Evolutionary conservation across 495 filamentous ascomycete species (phyloP).

Genomic region (Talaromyces liani): DNA sequence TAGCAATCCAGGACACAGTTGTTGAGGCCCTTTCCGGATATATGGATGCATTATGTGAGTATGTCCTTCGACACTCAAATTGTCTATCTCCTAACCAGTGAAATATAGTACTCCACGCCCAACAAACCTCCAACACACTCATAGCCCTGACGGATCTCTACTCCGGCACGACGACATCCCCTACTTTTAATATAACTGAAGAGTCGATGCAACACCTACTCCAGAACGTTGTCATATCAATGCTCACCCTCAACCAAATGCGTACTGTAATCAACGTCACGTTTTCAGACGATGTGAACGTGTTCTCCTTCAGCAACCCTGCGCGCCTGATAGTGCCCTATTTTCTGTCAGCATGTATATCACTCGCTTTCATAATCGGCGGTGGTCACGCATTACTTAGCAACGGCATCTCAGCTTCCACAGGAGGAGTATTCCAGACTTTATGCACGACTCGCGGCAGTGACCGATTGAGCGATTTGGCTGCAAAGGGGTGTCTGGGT

Average conservation of each 20-base stretch:
- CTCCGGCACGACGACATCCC: slow-evolving; percentile 3
- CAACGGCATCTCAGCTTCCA: slow-evolving; percentile 19
- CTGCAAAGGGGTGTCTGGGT: slow-evolving; percentile 18
- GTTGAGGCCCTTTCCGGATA: slow-evolving; percentile 10
- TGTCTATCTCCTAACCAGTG: not conserved
- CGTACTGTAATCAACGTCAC: slow-evolving; percentile 10
- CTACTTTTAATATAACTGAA: slow-evolving; percentile 12
- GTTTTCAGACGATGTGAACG: slow-evolving; percentile 10
- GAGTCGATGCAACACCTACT: slow-evolving; percentile 13
- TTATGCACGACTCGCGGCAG: slow-evolving; percentile 17
- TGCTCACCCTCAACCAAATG: slow-evolving; percentile 11
- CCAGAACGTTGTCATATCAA: slow-evolving; percentile 16
- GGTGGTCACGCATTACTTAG: slow-evolving; percentile 12
- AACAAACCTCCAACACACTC: slow-evolving; percentile 7
- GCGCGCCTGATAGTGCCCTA: slow-evolving; percentile 16
- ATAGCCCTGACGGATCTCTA: slow-evolving; percentile 12
- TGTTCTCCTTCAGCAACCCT: slow-evolving; percentile 16
- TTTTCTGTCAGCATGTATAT: slow-evolving; percentile 11
- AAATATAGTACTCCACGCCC: slow-evolving; percentile 2
- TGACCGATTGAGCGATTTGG: slow-evolving; percentile 14
- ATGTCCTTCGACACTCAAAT: not conserved
- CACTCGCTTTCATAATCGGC: slow-evolving; percentile 13
- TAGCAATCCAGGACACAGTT: slow-evolving; percentile 13
- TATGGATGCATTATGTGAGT: slow-evolving; percentile 8
- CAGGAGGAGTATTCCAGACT: slow-evolving; percentile 17